Base-by-base conservation (phyloP, 2,329 filamentous ascomycete genomes). In the Neopestalotiopsis rosae region DNA sequence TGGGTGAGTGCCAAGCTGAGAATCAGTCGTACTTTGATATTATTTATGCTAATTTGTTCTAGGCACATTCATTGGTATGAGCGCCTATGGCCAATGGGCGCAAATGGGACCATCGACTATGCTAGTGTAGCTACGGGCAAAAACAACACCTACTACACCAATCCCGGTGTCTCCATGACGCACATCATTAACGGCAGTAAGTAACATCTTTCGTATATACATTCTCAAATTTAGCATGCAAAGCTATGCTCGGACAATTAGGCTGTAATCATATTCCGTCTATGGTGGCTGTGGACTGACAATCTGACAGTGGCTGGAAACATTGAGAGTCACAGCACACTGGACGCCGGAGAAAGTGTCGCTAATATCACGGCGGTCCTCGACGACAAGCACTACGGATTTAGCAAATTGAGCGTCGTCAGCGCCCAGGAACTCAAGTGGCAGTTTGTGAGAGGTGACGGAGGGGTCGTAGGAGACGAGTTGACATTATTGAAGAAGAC, bases 301-400 rank as follows among this genome's bases (percentile, higher is more conserved):
- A 42, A 28, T 34, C 2, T 1, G 6, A 45, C 20, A 28, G 34
- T 66, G 45, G 64, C 64, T 9, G 64, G 64, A 17, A 66, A 66
- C 9, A 58, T 66, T 30, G 64, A 66, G 32, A 66, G 64, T 34
- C 45, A 66, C 28, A 57, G 45, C 28, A 58, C 49, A 7, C 17
- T 66, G 4, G 28, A 66, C 30, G 45, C 58, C 14, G 64, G 64
- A 2, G 64, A 66, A 34, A 58, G 24, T n/a, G 20, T 34, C 6
- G 45, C 49, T 14, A 66, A 66, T 4, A 66, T 66, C 28, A 66
- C 45, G 1, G 45, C 45, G 13, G 24, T 66, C 3, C 32, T 66
- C n/a, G 45, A 66, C 64, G 64, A 66, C 45, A 52, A 66, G 49
- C 64, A 66, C 14, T 66, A 66, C 20, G 64, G 64, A 0, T 66